These are phyloP conservation scores for Alternaria ventricosa DNA, from an alignment of 2,329 filamentous ascomycete species.

Conservation along the genomic window DNA sequence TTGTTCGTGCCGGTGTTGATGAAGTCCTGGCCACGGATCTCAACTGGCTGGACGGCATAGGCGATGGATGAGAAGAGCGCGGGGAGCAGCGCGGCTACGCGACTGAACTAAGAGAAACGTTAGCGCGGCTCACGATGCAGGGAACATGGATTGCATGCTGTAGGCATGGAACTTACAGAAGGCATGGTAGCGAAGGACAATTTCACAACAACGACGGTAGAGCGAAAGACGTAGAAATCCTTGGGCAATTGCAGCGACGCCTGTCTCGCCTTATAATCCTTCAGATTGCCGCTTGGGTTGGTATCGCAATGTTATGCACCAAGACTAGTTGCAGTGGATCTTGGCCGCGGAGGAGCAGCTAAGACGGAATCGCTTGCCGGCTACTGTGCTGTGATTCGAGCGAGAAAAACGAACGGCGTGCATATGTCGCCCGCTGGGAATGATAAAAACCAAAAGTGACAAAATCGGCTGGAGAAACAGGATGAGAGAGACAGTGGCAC, in stretches of 20 bases:
- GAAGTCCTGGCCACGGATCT: constrained; percentile 66
- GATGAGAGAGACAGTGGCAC: background rate
- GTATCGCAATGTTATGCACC: constrained; percentile 15
- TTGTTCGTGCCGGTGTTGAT: constrained; percentile 64
- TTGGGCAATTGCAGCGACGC: background rate
- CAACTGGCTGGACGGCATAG: constrained; percentile 62
- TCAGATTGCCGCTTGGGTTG: background rate
- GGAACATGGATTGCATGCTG: constrained; percentile 3
- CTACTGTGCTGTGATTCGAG: constrained; percentile 10
- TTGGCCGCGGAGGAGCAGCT: constrained; percentile 14
- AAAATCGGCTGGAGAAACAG: background rate
- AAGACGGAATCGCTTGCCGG: constrained; percentile 14
- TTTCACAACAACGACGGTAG: constrained; percentile 2
- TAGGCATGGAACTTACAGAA: constrained; percentile 4
- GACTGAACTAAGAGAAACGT: constrained; percentile 30
- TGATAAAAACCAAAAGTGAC: background rate
- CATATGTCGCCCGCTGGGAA: constrained; percentile 3
- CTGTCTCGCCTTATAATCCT: constrained; percentile 6
- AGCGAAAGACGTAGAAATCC: background rate
- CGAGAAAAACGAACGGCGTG: constrained; percentile 2
- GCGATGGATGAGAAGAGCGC: constrained; percentile 52
- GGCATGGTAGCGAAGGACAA: constrained; percentile 14
- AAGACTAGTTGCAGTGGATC: constrained; percentile 13
- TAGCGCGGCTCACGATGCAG: constrained; percentile 10
- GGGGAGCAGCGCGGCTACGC: constrained; percentile 33